Conservation (phyloP, 805 yeast species). For the Wickerhamiella brachini region DNA sequence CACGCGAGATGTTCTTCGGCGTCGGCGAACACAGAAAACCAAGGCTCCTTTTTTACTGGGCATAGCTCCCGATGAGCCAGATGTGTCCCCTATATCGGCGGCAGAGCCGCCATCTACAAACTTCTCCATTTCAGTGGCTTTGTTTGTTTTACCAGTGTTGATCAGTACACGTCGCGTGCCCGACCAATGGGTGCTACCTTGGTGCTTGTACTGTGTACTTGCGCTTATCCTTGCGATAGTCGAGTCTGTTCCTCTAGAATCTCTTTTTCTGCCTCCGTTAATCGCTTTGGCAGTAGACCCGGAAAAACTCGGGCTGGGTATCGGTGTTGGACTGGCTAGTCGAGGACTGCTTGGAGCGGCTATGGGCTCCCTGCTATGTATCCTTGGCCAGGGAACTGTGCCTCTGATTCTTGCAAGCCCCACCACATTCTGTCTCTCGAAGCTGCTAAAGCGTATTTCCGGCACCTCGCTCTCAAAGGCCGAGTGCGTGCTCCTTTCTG, state of each 20-base stretch:
- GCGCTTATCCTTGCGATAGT: neutral
- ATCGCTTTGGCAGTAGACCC: neutral
- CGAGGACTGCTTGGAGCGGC: neutral
- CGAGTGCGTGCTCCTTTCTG: constrained; percentile 3
- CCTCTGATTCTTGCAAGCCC: neutral
- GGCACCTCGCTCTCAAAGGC: constrained; percentile 1
- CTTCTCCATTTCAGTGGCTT: neutral
- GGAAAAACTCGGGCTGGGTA: neutral
- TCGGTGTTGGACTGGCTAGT: neutral
- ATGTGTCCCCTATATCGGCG: neutral
- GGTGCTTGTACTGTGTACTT: neutral
- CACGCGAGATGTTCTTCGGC: neutral
- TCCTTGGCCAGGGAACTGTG: neutral
- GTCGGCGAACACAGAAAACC: neutral
- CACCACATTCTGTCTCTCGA: neutral
- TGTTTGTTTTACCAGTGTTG: neutral
- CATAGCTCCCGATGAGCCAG: neutral
- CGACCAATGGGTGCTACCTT: neutral
- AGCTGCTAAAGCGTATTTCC: neutral
- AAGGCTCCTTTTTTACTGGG: neutral
- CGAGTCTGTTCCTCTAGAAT: neutral
- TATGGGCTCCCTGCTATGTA: neutral
- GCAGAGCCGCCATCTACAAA: neutral
- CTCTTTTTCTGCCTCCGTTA: neutral
- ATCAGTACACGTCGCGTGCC: neutral